Conservation (phyloP, 1,284 basidiomycete genomes). For the Apiotrichum porosum region DNA sequence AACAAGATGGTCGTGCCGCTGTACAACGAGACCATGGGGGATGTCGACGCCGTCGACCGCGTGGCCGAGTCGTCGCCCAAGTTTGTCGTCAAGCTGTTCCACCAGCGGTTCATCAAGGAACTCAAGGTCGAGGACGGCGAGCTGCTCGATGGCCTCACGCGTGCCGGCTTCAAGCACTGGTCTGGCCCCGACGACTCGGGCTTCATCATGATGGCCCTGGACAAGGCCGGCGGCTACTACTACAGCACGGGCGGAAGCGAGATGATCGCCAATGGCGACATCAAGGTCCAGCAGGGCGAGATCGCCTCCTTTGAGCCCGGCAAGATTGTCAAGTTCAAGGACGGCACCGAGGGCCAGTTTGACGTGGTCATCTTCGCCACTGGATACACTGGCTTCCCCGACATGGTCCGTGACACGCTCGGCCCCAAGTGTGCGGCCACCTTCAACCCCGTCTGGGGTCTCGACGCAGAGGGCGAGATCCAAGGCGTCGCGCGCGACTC, state of each 20-base stretch:
- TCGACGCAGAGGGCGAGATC: constrained; percentile 59
- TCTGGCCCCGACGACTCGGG: constrained; percentile 54
- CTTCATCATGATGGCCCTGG: constrained; percentile 36
- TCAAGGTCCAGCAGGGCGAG: constrained; percentile 66
- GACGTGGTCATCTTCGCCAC: constrained; percentile 67
- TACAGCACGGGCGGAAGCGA: constrained; percentile 54
- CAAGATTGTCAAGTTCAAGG: constrained; percentile 59
- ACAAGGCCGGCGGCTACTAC: constrained; percentile 51
- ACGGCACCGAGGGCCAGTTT: constrained; percentile 60
- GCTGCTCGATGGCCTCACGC: constrained; percentile 56
- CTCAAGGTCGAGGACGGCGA: constrained; percentile 59
- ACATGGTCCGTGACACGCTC: constrained; percentile 52
- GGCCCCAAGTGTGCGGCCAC: constrained; percentile 54
- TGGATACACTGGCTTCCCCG: constrained; percentile 51
- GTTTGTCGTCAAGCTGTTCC: constrained; percentile 50
- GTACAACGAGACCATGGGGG: constrained; percentile 24
- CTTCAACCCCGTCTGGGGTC: constrained; percentile 56
- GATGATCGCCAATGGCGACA: constrained; percentile 63
- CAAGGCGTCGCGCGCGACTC: constrained; percentile 54
- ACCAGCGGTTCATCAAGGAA: constrained; percentile 51
- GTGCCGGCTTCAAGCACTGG: constrained; percentile 59
- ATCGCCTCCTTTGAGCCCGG: constrained; percentile 51
- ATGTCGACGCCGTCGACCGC: constrained; percentile 53
- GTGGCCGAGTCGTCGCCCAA: constrained; percentile 53
- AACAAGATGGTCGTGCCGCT: constrained; percentile 49